These are phyloP conservation scores for Geotrichum aggregatum DNA, from an alignment of 1,139 yeast genomes.

Conservation along the genomic window DNA sequence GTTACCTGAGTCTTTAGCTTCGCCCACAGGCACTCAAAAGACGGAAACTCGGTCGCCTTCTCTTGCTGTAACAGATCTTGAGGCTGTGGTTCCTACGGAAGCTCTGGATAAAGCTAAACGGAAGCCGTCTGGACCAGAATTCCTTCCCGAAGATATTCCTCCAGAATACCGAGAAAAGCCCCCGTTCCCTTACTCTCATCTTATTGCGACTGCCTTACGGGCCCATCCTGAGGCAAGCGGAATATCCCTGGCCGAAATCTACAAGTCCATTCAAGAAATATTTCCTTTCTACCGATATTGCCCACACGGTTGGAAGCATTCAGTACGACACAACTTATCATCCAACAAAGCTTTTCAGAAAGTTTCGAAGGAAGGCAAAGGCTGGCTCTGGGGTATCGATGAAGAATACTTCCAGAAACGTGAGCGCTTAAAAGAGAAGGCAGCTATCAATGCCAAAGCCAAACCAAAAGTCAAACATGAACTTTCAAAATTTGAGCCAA, in stretches of 20 bases:
- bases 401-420: constrained; percentile 76
- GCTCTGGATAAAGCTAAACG: constrained; percentile 15
- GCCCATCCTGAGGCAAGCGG: constrained; percentile 63
- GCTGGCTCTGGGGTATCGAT: constrained; percentile 91
- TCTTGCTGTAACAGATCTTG: constrained; percentile 2
- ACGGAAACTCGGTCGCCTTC: constrained; percentile 13
- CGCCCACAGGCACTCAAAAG: constrained; percentile 7
- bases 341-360: constrained; percentile 78
- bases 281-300: constrained; percentile 91
- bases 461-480: constrained; percentile 30
- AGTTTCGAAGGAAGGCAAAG: constrained; percentile 73
- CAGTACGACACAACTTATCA: constrained; percentile 83
- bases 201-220: constrained; percentile 73
- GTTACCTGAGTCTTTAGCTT: not conserved
- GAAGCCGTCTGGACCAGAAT: constrained; percentile 30
- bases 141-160: constrained; percentile 62
- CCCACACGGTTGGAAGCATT: constrained; percentile 96
- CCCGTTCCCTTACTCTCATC: constrained; percentile 66
- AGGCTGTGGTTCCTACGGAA: not conserved
- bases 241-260: constrained; percentile 77
- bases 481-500: constrained; percentile 11
- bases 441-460: constrained; percentile 26
- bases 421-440: constrained; percentile 64
- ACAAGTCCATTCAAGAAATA: constrained; percentile 76
- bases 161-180: constrained; percentile 83